phyloP scores from a whole-genome alignment of 257 asterid species.

The Cordia subcordata region DNA sequence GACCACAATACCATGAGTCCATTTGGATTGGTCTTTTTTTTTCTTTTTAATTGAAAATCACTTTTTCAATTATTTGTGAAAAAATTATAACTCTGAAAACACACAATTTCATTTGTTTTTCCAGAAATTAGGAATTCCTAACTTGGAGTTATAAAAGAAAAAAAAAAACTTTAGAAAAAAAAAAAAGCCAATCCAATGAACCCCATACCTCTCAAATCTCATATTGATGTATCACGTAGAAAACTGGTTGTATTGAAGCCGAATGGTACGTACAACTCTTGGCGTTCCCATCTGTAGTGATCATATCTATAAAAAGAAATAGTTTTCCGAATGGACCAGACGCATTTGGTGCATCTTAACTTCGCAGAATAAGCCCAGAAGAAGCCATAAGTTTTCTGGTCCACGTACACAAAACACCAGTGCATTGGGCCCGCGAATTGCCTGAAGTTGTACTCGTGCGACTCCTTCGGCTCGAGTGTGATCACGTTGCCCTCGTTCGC shows the following conservation, averaged over 20 bases:
- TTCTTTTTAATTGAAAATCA: too few relatives aligned
- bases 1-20: too few relatives aligned
- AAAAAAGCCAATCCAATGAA: too few relatives aligned
- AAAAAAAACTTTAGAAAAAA: too few relatives aligned
- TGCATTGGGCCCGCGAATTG: conserved; percentile 25
- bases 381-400: conserved; percentile 9
- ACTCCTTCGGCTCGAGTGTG: not conserved
- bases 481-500: conserved; percentile 3
- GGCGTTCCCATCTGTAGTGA: conserved; percentile 25
- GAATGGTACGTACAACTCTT: conserved; percentile 13
- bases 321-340: conserved; percentile 17
- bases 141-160: too few relatives aligned
- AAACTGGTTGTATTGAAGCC: conserved; percentile 4
- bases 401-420: conserved; percentile 24
- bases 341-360: conserved; percentile 24
- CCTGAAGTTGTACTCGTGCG: conserved; percentile 14
- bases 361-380: conserved; percentile 26
- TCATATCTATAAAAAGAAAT: conserved; percentile 16
- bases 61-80: too few relatives aligned
- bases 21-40: too few relatives aligned
- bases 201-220: too few relatives aligned
- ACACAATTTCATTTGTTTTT: too few relatives aligned
- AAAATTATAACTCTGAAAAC: too few relatives aligned
- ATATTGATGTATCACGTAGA: too few relatives aligned
- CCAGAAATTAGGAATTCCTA: too few relatives aligned